Base-by-base conservation (phyloP, 352 stramenopile species). In the Aphanomyces astaci region DNA sequence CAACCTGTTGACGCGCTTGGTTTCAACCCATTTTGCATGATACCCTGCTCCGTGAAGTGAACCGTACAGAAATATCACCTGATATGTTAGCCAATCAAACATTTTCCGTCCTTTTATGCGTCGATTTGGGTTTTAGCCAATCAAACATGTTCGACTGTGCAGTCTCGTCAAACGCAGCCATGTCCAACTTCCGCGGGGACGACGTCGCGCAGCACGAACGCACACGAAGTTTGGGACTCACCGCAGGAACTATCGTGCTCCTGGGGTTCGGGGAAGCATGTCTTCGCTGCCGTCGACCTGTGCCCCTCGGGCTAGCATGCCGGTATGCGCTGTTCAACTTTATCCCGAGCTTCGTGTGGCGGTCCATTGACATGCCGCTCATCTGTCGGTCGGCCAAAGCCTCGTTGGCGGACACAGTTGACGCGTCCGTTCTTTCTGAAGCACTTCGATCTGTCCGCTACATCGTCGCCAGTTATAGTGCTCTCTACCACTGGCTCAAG, bases 181-280 rank as follows among this genome's bases (percentile, higher is more conserved):
- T 24, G 45, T n/a, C 13, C 9, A 19, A 53, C 45, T 27, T 53
- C 9, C 39, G 39, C 17, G 9, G 39, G 17, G 45, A 24, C 27
- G 48, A 55, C n/a, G 48, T 31, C n/a, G 11, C 48, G n/a, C n/a
- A n/a, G n/a, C 7, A 22, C 48, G 48, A 55, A 11, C n/a, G 48
- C n/a, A 31, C 10, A n/a, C 10, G 27, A 55, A 30, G 48, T 22
- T 15, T 59, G 17, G 51, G 25, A n/a, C 25, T 32, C 19, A 65
- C 56, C 33, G n/a, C 31, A 22, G 36, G 56, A 31, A 36, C 56
- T 2, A 39, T 65, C 11, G 32, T 24, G 10, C 24, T 53, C 11
- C 52, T 87, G 17, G 81, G 81, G 31, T 93, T 93, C 57, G 70
- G 76, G 1, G 85, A 93, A 70, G 82, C 71, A 22, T 93, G 81